phyloP scores from a whole-genome alignment of 352 stramenopile genomes.

The Phytophthora palmivora region DNA sequence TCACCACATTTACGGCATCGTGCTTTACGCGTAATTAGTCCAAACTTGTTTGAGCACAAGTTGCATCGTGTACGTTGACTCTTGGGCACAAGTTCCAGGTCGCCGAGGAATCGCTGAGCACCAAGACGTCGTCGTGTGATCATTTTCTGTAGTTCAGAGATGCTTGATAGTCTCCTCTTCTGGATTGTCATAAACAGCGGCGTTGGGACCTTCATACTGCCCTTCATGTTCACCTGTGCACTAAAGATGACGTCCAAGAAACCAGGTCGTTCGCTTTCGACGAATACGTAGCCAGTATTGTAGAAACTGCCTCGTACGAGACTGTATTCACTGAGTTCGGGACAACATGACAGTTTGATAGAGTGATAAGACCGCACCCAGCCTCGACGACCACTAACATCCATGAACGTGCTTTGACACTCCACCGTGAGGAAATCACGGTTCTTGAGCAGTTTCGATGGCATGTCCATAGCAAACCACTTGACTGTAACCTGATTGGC shows the following conservation, averaged over 20 bases:
- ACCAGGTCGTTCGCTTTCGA: conserved; percentile 65
- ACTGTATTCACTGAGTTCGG: conserved; percentile 53
- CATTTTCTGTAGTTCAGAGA: conserved; percentile 56
- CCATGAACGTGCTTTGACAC: conserved; percentile 76
- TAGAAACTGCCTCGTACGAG: conserved; percentile 76
- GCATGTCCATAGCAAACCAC: conserved; percentile 62
- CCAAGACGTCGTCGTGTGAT: conserved; percentile 63
- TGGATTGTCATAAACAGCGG: conserved; percentile 58
- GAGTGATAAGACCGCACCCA: conserved; percentile 80
- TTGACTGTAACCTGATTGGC: conserved; percentile 78
- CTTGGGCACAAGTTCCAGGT: conserved; percentile 74
- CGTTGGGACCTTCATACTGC: conserved; percentile 51
- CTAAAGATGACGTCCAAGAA: conserved; percentile 74
- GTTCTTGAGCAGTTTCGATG: conserved; percentile 70
- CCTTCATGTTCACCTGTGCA: conserved; percentile 72
- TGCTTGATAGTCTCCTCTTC: conserved; percentile 57
- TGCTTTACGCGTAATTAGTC: conserved; percentile 64
- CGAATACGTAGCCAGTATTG: conserved; percentile 76
- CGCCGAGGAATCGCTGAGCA: conserved; percentile 61
- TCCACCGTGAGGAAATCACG: conserved; percentile 79
- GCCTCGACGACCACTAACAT: conserved; percentile 62
- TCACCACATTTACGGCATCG: conserved; percentile 78
- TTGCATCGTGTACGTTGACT: conserved; percentile 60
- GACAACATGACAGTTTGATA: conserved; percentile 71
- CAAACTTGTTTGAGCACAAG: conserved; percentile 66